Evolutionary conservation across 139 green algal species (phyloP).

Genomic region (Pleodorina starrii): DNA sequence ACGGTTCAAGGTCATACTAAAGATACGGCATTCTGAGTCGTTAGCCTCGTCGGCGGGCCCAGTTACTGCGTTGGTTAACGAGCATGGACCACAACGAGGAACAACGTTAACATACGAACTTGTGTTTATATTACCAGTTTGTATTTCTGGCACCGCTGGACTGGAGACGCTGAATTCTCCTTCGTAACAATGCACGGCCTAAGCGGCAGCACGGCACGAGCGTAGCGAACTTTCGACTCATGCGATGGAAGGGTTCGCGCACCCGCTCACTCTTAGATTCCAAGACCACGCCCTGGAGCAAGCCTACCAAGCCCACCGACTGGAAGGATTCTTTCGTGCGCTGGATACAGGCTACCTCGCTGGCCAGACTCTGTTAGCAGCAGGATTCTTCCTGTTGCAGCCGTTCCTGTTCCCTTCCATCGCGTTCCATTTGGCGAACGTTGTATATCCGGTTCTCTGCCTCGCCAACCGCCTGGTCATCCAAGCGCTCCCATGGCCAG

Average conservation of each 20-base stretch:
- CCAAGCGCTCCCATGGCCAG: not conserved
- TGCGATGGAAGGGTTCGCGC: not conserved
- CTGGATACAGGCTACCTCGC: not conserved
- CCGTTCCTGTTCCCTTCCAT: conserved; percentile 1
- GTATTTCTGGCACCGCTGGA: no score
- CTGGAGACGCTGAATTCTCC: no score
- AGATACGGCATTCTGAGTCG: no score
- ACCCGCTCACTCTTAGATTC: not conserved
- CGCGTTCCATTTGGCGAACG: not conserved
- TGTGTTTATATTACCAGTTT: no score
- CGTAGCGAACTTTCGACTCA: no score
- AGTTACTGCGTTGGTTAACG: no score
- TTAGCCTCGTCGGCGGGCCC: no score
- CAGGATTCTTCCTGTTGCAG: conserved; percentile 1
- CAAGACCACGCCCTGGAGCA: not conserved
- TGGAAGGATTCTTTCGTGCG: not conserved
- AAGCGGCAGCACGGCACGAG: no score
- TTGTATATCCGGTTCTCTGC: not conserved
- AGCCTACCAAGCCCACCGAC: not conserved
- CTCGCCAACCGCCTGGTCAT: conserved; percentile 8
- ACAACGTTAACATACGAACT: no score
- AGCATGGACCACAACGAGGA: no score
- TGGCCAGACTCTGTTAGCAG: not conserved
- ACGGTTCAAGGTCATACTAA: no score
- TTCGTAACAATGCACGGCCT: no score